A percentile compares a stretch with the other conserved stretches of the same genome.
Conservation (phyloP, 2,329 filamentous ascomycete genomes). For the Teratosphaeria destructans region DNA sequence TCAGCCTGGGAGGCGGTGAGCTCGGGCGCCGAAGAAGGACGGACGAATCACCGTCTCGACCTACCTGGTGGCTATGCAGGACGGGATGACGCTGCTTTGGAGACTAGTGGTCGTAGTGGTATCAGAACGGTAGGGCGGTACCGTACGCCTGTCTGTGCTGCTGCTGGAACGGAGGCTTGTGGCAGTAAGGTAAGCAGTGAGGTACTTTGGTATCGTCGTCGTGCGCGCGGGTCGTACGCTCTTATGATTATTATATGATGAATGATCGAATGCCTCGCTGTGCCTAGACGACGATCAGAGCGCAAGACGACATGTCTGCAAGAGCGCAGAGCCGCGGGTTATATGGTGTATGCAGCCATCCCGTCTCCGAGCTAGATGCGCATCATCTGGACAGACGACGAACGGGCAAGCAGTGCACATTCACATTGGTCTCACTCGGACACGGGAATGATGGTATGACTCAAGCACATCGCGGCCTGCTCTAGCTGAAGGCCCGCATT, state of each 20-base stretch:
- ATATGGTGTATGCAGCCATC: background rate
- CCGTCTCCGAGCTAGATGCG: background rate
- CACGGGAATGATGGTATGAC: conserved; percentile 1
- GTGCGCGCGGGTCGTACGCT: background rate
- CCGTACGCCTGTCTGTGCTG: background rate
- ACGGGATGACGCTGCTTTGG: background rate
- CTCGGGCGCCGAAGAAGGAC: background rate
- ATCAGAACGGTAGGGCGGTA: background rate
- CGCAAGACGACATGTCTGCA: background rate
- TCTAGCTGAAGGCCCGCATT: background rate
- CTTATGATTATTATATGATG: background rate
- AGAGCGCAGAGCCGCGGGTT: conserved; percentile 1
- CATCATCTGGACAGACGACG: conserved; percentile 1
- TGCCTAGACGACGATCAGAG: background rate
- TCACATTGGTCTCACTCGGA: conserved; percentile 1
- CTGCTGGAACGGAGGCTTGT: background rate
- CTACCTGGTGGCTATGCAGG: background rate
- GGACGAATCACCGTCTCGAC: background rate
- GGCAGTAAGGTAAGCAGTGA: no score
- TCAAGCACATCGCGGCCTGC: background rate
- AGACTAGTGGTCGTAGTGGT: background rate
- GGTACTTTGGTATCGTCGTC: background rate
- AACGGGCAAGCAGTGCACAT: background rate
- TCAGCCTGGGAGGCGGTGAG: background rate
- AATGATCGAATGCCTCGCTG: background rate